phyloP scores from a whole-genome alignment of 2,329 filamentous ascomycete genomes.

The Colletotrichum tabaci region DNA sequence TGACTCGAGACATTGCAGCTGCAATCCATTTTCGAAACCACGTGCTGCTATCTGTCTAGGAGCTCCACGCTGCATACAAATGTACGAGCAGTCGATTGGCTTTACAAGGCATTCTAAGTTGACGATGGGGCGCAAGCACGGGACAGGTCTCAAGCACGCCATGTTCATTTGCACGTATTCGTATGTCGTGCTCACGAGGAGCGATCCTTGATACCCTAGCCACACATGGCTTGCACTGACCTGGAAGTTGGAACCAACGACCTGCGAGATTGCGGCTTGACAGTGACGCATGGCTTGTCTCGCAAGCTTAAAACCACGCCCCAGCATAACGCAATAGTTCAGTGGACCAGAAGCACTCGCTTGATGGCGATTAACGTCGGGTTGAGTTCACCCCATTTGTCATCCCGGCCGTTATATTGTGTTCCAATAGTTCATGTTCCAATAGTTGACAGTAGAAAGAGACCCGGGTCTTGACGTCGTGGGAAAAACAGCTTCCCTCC shows the following conservation, averaged over 20 bases:
- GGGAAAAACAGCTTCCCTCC: constrained; percentile 1
- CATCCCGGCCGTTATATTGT: not conserved
- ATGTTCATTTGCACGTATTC: too few relatives aligned
- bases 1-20: constrained; percentile 34
- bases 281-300: too few relatives aligned
- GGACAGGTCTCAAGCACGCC: too few relatives aligned
- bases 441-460: constrained; percentile 1
- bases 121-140: too few relatives aligned
- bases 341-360: not conserved
- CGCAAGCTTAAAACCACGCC: not conserved
- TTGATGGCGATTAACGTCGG: not conserved
- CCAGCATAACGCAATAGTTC: not conserved
- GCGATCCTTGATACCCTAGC: not conserved
- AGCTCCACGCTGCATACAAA: not conserved
- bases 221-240: not conserved
- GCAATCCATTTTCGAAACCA: constrained; percentile 17
- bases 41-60: constrained; percentile 7
- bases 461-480: constrained; percentile 1
- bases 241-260: not conserved
- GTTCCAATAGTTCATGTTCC: not conserved
- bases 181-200: not conserved
- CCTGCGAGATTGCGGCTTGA: not conserved
- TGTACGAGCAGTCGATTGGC: not conserved
- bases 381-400: not conserved
- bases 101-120: not conserved